Percentiles rank a stretch among this genome's conserved stretches.
Conservation (phyloP, 768 basidiomycete genomes). For the Kondoa subrosea region DNA sequence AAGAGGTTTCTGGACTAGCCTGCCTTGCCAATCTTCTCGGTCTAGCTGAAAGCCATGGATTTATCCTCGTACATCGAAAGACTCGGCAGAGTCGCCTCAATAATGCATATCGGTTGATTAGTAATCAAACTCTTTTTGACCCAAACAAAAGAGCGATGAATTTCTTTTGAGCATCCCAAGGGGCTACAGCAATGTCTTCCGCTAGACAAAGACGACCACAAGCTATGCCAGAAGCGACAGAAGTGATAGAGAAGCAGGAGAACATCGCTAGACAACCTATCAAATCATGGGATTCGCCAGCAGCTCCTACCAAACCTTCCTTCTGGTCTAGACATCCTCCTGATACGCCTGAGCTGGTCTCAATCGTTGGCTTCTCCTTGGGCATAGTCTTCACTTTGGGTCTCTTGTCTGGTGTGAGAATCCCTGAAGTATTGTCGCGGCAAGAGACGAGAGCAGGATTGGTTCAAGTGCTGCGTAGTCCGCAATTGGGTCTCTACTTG, state of each 20-base stretch:
- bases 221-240: not conserved
- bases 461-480: constrained; percentile 38
- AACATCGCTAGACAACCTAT: no score
- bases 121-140: no score
- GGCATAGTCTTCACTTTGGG: constrained; percentile 56
- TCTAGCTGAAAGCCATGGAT: no score
- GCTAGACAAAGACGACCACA: not conserved
- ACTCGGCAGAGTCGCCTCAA: no score
- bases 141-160: not conserved
- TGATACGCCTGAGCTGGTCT: constrained; percentile 54
- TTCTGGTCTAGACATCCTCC: constrained; percentile 1
- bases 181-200: not conserved
- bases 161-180: not conserved
- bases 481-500: constrained; percentile 65
- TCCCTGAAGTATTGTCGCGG: not conserved
- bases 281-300: not conserved
- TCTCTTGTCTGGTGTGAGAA: constrained; percentile 36
- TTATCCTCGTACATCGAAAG: no score
- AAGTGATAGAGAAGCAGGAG: no score
- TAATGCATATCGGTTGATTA: no score
- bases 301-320: not conserved
- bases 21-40: no score
- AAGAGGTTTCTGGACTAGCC: no score
- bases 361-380: constrained; percentile 66
- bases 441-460: not conserved